Evolutionary conservation across 495 filamentous ascomycete species (phyloP), one percentile per base, ranked within the genome.

Genomic region (Aspergillus hancockii): DNA sequence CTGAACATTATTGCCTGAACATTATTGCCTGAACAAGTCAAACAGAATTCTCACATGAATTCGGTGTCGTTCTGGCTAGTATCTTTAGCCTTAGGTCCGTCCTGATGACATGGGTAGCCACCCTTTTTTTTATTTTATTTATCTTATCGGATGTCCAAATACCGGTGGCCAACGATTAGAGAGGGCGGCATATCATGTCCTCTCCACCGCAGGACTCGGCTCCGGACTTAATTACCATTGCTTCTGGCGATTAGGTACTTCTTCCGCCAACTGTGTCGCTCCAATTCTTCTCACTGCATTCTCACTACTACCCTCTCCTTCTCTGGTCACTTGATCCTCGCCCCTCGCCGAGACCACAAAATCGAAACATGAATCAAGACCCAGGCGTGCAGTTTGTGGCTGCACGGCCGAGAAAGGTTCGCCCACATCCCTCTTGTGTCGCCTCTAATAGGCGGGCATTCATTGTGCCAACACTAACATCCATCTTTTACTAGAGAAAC

Each of bases 341-440:
- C 4, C 22, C 21, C 13, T 13, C 13, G 19, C 14, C 36, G 4
- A 22, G 43, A n/a, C 43, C 22, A 31, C 1, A 14, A 25, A 4
- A 5, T 36, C 34, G n/a, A 18, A 9, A 22, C 31, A 80, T 79
- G 77, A 76, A 63, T 65, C 67, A 72, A 55, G 69, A 74, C 21
- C 60, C 71, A 45, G 69, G 68, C 61, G 63, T 78, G 55, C 72
- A 75, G 61, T 68, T 75, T 40, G 55, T 78, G 67, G 69, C 63
- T 61, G 67, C 72, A 63, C 73, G 75, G 61, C 73, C 71, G 25
- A 71, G 67, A 62, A 74, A 79, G 75, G 77, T 80, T 59, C 54
- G 69, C 63, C 54, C 55, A 21, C 47, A 59, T 47, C 7, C 31
- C 32, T 22, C 49, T n/a, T 43, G 41, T 28, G 30, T 46, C 46